Evolutionary conservation across 2,329 filamentous ascomycete genomes (phyloP).

Genomic region (Chaetomium sp.): DNA sequence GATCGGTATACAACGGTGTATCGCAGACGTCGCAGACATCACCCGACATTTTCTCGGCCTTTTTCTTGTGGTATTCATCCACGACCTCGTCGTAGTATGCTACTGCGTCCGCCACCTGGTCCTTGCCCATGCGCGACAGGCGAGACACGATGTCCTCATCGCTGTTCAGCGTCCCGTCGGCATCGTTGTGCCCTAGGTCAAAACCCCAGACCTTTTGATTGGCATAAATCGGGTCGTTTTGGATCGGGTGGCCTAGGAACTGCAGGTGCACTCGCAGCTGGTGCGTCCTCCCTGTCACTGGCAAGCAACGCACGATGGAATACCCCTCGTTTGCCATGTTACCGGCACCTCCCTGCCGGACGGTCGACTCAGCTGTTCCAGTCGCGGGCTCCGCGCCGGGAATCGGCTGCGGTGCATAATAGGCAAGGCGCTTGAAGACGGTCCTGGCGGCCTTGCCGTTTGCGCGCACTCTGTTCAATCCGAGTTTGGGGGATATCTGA

Average conservation of each 20-base stretch:
- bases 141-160: conserved; percentile 88
- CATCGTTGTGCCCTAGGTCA: conserved; percentile 61
- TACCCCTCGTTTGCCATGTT: conserved; percentile 64
- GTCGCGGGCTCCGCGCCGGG: conserved; percentile 1
- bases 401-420: conserved; percentile 58
- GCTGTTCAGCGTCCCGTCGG: conserved; percentile 60
- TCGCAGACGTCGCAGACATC: conserved; percentile 72
- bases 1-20: conserved; percentile 89
- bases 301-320: conserved; percentile 89
- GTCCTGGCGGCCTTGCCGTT: conserved; percentile 86
- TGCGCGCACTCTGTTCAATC: conserved; percentile 87
- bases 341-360: not conserved
- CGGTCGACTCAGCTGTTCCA: conserved; percentile 24
- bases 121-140: conserved; percentile 85
- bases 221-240: conserved; percentile 96
- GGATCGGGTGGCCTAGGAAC: conserved; percentile 88
- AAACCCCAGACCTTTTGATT: conserved; percentile 88
- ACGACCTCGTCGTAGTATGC: conserved; percentile 94
- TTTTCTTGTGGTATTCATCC: conserved; percentile 79
- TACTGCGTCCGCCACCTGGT: conserved; percentile 82
- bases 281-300: conserved; percentile 88
- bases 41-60: conserved; percentile 90
- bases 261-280: conserved; percentile 93
- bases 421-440: conserved; percentile 87
- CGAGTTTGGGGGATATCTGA: conserved; percentile 89